Evolutionary conservation across 2,329 filamentous ascomycete genomes (phyloP), one percentile per base, ranked within the genome.

Genomic region (Trichoderma sp.): DNA sequence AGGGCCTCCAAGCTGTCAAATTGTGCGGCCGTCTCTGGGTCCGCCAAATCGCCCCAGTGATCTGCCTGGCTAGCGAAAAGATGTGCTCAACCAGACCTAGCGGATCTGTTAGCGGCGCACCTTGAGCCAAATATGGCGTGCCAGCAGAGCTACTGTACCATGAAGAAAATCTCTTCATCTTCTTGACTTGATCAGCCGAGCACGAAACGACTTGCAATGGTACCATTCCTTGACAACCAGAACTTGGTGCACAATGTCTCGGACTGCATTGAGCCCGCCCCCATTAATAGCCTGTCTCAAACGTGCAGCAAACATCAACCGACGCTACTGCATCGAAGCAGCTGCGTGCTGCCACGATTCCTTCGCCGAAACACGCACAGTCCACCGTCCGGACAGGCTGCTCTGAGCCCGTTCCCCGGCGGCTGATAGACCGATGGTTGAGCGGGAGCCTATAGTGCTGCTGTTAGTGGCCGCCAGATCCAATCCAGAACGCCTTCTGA

Each of bases 1-100:
- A 49, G 46, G 2, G 46, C n/a, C 18, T 14, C 7, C 30, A 32
- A 64, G 10, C 13, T 64, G 54, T 56, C 39, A 46, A 49, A 28
- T 21, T 59, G 39, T 51, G 52, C 54, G 32, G 21, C 24, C 21
- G 34, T 32, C 30, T 54, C 18, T 49, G 54, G 37, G 63, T 21
- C 52, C 63, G 58, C 64, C 52, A 66, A 66, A 66, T 66, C 64
- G 64, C 64, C 54, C 64, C 64, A 51, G 37, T 59, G 52, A 66
- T 66, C 64, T 59, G 58, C 63, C n/a, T 37, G 32, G 54, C 63
- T 66, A 65, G 49, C 32, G 32, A 64, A 39, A 49, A 28, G 30
- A 56, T 21, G 30, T 21, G 21, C 10, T 34, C 54, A n/a, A 6
- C 43, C 51, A 63, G 26, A 37, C 34, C 61, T 32, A 46, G 61